phyloP scores from a whole-genome alignment of 768 basidiomycete species.

The Sutorius australiensis region DNA sequence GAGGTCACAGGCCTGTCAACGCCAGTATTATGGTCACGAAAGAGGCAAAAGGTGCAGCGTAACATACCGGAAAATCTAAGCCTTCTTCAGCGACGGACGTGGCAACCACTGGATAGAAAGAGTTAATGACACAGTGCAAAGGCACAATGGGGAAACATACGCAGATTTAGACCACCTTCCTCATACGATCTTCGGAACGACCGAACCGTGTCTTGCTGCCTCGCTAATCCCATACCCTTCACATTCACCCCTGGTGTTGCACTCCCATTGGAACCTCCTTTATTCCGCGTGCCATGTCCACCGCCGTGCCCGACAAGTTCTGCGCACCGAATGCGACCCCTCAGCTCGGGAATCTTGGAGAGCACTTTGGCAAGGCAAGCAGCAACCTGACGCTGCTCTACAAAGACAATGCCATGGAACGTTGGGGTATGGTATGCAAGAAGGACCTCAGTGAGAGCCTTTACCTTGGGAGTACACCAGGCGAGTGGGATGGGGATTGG shows the following conservation, averaged over 20 bases:
- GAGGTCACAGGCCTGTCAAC: conserved; percentile 76
- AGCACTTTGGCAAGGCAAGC: conserved; percentile 64
- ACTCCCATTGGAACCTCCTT: conserved; percentile 15
- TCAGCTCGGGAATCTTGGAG: conserved; percentile 53
- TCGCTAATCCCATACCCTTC: conserved; percentile 49
- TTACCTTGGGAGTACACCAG: conserved; percentile 75
- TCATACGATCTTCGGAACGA: conserved; percentile 67
- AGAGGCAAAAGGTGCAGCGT: background rate
- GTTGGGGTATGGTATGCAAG: conserved; percentile 45
- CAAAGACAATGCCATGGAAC: conserved; percentile 86
- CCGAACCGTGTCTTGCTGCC: conserved; percentile 57
- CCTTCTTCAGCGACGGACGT: conserved; percentile 92
- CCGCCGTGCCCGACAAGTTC: conserved; percentile 71
- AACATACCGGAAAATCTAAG: conserved; percentile 75
- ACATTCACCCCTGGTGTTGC: conserved; percentile 33
- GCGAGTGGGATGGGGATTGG: conserved; percentile 45
- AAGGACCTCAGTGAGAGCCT: conserved; percentile 58
- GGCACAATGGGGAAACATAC: conserved; percentile 39
- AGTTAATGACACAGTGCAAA: background rate
- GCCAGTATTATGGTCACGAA: background rate
- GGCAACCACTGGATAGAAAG: conserved; percentile 54
- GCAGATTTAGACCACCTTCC: conserved; percentile 58
- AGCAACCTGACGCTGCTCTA: conserved; percentile 81
- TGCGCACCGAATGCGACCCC: conserved; percentile 53
- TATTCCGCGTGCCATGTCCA: conserved; percentile 25